Evolutionary conservation across 23 red algal genomes (phyloP).

Genomic region (Cyanidium caldarium): DNA sequence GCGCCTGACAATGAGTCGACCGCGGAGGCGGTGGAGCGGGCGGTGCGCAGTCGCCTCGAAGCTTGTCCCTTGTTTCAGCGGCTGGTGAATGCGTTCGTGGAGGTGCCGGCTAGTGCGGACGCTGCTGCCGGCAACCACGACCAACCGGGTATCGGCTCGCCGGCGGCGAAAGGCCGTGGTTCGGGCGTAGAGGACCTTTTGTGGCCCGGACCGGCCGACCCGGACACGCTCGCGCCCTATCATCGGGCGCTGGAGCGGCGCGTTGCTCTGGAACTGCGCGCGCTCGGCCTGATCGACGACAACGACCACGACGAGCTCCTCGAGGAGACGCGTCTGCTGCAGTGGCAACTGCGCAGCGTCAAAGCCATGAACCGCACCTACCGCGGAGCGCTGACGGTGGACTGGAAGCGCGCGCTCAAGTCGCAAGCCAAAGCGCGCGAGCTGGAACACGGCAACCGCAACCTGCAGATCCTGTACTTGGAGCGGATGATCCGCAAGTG

Average conservation of each 20-base stretch:
- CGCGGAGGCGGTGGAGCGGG: neutral
- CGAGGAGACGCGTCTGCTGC: slow-evolving; percentile 24
- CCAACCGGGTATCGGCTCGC: too few relatives aligned
- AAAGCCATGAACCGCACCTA: slow-evolving; percentile 45
- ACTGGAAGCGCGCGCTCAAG: slow-evolving; percentile 10
- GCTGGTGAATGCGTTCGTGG: neutral
- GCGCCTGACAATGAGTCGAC: neutral
- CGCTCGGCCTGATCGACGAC: slow-evolving; percentile 48
- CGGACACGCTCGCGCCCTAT: slow-evolving; percentile 23
- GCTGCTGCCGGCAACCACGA: too few relatives aligned
- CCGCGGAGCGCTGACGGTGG: slow-evolving; percentile 9
- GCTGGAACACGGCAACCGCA: slow-evolving; percentile 42
- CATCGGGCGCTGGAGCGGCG: slow-evolving; percentile 40
- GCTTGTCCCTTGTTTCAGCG: slow-evolving; percentile 6
- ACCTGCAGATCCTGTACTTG: slow-evolving; percentile 66
- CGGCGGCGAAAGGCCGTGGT: neutral
- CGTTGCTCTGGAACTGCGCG: slow-evolving; percentile 36
- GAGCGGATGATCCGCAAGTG: slow-evolving; percentile 61
- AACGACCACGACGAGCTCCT: slow-evolving; percentile 39
- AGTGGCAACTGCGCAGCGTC: slow-evolving; percentile 62
- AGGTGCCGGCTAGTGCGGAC: neutral
- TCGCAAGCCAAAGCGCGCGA: slow-evolving; percentile 30
- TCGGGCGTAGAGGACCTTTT: slow-evolving; percentile 20
- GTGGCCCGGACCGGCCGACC: slow-evolving; percentile 32
- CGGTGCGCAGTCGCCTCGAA: neutral